These are phyloP conservation scores for Irpex sp. DNA, from an alignment of 1,284 basidiomycete species.

Conservation along the genomic window DNA sequence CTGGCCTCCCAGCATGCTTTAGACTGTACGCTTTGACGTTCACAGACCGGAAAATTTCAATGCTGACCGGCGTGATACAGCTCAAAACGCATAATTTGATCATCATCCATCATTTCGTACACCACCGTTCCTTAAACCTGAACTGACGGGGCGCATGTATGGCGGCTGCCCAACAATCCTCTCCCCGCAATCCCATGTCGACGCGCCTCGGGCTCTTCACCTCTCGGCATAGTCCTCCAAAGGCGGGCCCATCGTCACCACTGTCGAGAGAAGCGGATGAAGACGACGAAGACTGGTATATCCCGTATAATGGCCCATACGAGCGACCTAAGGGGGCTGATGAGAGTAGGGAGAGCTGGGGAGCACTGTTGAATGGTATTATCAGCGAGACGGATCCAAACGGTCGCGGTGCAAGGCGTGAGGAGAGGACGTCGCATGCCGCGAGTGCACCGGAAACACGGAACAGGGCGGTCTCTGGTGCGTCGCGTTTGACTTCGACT, in stretches of 20 bases:
- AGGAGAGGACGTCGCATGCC: conserved; percentile 14
- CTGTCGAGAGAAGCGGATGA: conserved; percentile 18
- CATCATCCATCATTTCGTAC: conserved; percentile 14
- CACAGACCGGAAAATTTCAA: background rate
- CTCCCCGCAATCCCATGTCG: conserved; percentile 30
- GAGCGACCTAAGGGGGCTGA: conserved; percentile 35
- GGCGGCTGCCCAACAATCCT: conserved; percentile 17
- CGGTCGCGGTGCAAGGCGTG: conserved; percentile 1
- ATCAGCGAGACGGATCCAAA: conserved; percentile 27
- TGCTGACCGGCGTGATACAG: background rate
- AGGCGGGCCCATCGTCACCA: conserved; percentile 10
- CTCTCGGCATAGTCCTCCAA: conserved; percentile 5
- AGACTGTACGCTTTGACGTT: background rate
- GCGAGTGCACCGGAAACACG: conserved; percentile 16
- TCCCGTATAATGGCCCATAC: conserved; percentile 60
- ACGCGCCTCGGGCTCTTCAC: conserved; percentile 21
- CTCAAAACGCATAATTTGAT: background rate
- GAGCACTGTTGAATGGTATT: conserved; percentile 38
- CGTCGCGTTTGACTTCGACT: conserved; percentile 18
- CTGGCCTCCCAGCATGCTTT: background rate
- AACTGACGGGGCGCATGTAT: conserved; percentile 9
- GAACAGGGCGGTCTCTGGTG: conserved; percentile 23
- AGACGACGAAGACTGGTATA: conserved; percentile 53
- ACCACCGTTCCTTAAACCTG: conserved; percentile 12
- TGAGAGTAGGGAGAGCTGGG: conserved; percentile 45